phyloP scores from a whole-genome alignment of 257 asterid species.

The Lycium barbarum region DNA sequence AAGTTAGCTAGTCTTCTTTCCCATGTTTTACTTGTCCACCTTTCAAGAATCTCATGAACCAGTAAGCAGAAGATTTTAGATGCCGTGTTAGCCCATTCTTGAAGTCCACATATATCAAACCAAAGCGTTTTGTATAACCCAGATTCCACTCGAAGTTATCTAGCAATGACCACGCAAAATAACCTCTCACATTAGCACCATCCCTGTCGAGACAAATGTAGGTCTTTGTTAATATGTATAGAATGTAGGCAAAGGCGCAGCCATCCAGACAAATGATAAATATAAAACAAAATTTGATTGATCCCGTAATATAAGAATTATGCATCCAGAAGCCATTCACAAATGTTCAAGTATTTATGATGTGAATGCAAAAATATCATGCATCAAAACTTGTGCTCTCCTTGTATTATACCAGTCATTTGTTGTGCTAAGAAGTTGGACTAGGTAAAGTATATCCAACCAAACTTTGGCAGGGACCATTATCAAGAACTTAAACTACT shows the following conservation, averaged over 20 bases:
- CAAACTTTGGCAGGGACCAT: neutral
- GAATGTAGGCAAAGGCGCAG: neutral
- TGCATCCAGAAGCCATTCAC: neutral
- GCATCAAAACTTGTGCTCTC: neutral
- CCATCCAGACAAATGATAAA: neutral
- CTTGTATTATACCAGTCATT: neutral
- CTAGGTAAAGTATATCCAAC: neutral
- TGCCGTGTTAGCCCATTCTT: conserved; percentile 46
- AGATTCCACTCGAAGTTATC: conserved; percentile 44
- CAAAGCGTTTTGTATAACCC: conserved; percentile 45
- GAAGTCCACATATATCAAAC: conserved; percentile 54
- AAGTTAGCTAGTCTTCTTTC: conserved; percentile 41
- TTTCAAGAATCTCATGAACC: conserved; percentile 54
- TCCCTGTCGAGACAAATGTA: conserved; percentile 34
- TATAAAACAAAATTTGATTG: neutral
- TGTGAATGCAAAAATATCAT: neutral
- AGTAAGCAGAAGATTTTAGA: conserved; percentile 61
- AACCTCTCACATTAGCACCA: conserved; percentile 40
- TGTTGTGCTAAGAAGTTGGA: neutral
- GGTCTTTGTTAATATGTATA: neutral
- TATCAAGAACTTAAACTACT: neutral
- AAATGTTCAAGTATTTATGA: conserved; percentile 11
- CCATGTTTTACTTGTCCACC: conserved; percentile 38
- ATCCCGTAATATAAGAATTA: neutral
- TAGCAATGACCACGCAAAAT: conserved; percentile 41